These are phyloP conservation scores for Leccinum ponderosum DNA, from an alignment of 1,284 basidiomycete species.

Conservation along the genomic window DNA sequence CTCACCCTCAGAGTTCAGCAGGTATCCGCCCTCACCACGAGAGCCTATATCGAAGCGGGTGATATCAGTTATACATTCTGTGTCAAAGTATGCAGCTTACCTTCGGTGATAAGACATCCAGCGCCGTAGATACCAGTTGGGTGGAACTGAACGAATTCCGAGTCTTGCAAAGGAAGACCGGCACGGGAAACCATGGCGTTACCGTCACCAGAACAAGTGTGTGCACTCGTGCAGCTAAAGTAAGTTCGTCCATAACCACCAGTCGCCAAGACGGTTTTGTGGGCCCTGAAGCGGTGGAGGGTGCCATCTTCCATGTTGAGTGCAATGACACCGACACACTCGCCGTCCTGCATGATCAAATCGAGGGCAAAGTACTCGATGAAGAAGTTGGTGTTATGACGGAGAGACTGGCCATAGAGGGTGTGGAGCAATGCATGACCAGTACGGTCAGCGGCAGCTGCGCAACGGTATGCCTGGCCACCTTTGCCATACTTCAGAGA, in stretches of 20 bases:
- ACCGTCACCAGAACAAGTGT: constrained; percentile 99
- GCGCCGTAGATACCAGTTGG: constrained; percentile 99
- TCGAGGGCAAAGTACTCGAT: constrained; percentile 99
- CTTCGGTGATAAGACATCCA: constrained; percentile 98
- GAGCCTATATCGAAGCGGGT: constrained; percentile 60
- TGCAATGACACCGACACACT: constrained; percentile 99
- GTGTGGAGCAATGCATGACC: constrained; percentile 99
- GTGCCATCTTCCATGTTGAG: constrained; percentile 99
- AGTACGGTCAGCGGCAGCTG: constrained; percentile 98
- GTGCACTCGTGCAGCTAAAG: constrained; percentile 99
- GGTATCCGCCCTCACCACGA: constrained; percentile 98
- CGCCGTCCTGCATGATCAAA: constrained; percentile 97
- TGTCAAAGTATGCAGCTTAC: constrained; percentile 39
- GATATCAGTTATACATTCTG: constrained; percentile 1
- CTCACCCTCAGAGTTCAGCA: constrained; percentile 98
- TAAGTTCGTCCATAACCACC: constrained; percentile 99
- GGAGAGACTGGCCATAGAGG: constrained; percentile 97
- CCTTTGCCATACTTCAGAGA: constrained; percentile 98
- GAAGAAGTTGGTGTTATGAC: constrained; percentile 99
- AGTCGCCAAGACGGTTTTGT: constrained; percentile 98
- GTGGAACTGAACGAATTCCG: constrained; percentile 99
- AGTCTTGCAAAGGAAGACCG: constrained; percentile 95
- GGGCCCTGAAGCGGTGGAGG: constrained; percentile 96
- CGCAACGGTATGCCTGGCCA: constrained; percentile 98
- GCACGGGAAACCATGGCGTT: constrained; percentile 99